Evolutionary conservation across 352 stramenopile species (phyloP), one percentile per base, ranked within the genome.

Genomic region (Phytophthora citricola): DNA sequence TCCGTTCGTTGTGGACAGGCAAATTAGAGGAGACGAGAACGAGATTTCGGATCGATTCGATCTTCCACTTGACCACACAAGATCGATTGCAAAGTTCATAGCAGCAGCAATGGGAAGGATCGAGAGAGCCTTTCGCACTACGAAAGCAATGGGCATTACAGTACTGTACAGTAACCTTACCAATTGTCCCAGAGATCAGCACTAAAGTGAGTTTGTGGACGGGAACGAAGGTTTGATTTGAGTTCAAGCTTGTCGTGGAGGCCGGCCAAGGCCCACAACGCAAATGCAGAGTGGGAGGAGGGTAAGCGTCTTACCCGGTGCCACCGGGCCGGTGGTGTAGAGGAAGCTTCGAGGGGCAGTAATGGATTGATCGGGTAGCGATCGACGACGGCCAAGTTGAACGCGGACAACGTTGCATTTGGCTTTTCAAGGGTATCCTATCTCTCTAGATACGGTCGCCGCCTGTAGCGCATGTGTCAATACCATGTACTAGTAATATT

Each of bases 331-430:
- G 17, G 29, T 36, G 38, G 34, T 56, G 53, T 53, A 53, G 29
- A 62, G 54, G 11, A 22, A 22, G 56, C 24, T 26, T 26, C 2
- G 24, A 26, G 24, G 24, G 2, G 24, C 56, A 63, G 56, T 63
- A 63, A 63, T 63, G 56, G 56, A 56, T 63, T 46, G 24, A 43
- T 62, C 31, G 41, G 26, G 9, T 14, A 36, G 39, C 32, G 32
- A 55, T 45, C 14, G 10, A 55, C 32, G 48, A 55, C 48, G 48
- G n/a, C 31, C 53, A 41, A 32, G 26, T 44, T 48, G 29, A 45
- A 61, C 20, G 27, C 40, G 27, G 40, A 20, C 31, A 45, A 53
- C 17, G 20, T 61, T 47, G 40, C 40, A 43, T 38, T 38, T 36
- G 14, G 34, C 36, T 46, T 43, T 22, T 43, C 38, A 43, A 43